Percentiles rank a stretch among this genome's conserved stretches.
Evolutionary conservation across 768 basidiomycete species (phyloP).

Genomic region (Hebeloma cylindrosporum): DNA sequence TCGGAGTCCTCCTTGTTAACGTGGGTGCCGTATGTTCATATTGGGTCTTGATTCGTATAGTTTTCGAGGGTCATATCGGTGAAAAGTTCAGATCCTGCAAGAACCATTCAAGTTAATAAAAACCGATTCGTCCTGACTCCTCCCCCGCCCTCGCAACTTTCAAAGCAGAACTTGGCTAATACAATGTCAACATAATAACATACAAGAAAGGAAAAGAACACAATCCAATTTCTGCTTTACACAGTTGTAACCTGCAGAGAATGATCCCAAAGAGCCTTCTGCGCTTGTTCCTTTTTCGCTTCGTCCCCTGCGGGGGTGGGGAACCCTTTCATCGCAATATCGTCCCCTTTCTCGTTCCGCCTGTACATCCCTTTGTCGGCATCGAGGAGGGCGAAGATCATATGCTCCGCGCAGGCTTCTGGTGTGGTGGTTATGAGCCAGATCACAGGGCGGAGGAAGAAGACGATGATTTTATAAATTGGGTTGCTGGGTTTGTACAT

Average conservation of each 20-base stretch:
- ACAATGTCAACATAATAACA: too few species aligned
- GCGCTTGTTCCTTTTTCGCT: constrained; percentile 11
- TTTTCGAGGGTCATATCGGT: too few species aligned
- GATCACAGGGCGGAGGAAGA: constrained; percentile 20
- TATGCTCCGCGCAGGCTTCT: constrained; percentile 31
- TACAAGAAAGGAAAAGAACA: too few species aligned
- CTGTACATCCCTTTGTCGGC: constrained; percentile 23
- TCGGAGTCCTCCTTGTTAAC: constrained; percentile 2
- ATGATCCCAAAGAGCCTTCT: constrained; percentile 22
- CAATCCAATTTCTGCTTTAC: background rate
- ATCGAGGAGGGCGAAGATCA: constrained; percentile 31
- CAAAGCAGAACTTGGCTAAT: too few species aligned
- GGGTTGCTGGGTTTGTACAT: constrained; percentile 14
- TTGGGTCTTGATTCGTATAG: too few species aligned
- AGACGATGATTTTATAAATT: constrained; percentile 15
- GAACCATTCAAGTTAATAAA: too few species aligned
- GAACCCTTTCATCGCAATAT: constrained; percentile 22
- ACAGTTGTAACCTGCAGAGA: constrained; percentile 9
- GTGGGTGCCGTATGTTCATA: constrained; percentile 16
- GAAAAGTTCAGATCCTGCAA: too few species aligned
- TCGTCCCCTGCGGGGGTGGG: too few species aligned
- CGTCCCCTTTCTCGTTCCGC: constrained; percentile 19
- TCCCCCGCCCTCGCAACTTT: too few species aligned
- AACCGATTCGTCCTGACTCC: too few species aligned
- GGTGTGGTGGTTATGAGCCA: constrained; percentile 22